Evolutionary conservation across 2,329 filamentous ascomycete species (phyloP).

Genomic region (Ceratocystis papillata): DNA sequence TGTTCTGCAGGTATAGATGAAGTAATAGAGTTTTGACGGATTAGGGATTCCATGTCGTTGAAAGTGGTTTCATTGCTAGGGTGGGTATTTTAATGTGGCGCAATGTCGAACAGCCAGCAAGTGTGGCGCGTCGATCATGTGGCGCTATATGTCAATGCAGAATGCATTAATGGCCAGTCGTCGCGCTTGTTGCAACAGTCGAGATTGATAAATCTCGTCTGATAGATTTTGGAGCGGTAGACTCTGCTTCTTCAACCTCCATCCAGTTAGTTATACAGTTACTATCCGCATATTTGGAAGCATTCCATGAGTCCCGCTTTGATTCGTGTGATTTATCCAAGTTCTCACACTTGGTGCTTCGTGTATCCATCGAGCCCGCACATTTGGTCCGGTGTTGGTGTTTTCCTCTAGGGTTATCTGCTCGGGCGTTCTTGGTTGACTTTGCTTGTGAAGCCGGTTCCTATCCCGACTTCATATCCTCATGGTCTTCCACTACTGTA

Average conservation of each 20-base stretch:
- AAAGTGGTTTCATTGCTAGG: conserved; percentile 5
- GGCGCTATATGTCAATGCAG: neutral
- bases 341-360: neutral
- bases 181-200: too few relatives aligned
- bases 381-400: neutral
- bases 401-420: neutral
- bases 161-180: neutral
- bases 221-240: too few relatives aligned
- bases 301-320: neutral
- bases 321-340: neutral
- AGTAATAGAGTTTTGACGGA: conserved; percentile 4
- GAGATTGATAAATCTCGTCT: neutral
- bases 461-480: neutral
- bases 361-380: neutral
- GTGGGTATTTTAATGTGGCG: conserved; percentile 8
- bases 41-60: conserved; percentile 3
- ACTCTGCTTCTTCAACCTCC: neutral
- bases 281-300: too few relatives aligned
- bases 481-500: neutral
- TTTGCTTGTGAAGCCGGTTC: neutral
- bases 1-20: neutral
- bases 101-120: neutral
- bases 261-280: too few relatives aligned
- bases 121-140: neutral
- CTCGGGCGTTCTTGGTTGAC: neutral